phyloP scores from a whole-genome alignment of 2,329 filamentous ascomycete species.

The Cladophialophora chaetospira region DNA sequence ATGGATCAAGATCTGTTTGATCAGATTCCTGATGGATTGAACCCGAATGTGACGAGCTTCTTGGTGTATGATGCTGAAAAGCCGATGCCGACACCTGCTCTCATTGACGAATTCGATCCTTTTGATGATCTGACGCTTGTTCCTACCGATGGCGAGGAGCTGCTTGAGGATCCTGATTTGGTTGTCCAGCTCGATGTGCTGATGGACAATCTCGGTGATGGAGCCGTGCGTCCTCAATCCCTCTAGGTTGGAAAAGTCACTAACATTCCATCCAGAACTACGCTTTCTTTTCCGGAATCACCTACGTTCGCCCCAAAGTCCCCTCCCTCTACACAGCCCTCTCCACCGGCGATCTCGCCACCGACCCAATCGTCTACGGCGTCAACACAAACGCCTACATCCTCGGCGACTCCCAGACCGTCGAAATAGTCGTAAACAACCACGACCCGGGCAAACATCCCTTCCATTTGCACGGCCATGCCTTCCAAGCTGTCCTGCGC shows the following conservation, averaged over 20 bases:
- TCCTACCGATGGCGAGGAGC: conserved; percentile 64
- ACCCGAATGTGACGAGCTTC: conserved; percentile 60
- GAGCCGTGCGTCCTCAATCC: conserved; percentile 59
- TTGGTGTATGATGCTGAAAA: conserved; percentile 57
- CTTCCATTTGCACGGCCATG: conserved; percentile 69
- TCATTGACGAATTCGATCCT: conserved; percentile 64
- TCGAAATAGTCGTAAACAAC: conserved; percentile 46
- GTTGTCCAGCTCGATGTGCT: conserved; percentile 64
- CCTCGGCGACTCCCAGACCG: conserved; percentile 60
- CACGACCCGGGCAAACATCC: conserved; percentile 62
- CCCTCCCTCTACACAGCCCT: conserved; percentile 78
- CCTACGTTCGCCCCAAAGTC: conserved; percentile 73
- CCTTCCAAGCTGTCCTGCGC: conserved; percentile 63
- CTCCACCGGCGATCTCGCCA: conserved; percentile 57
- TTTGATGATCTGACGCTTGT: conserved; percentile 73
- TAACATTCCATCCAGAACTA: conserved; percentile 24
- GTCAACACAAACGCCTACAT: conserved; percentile 67
- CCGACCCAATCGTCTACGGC: conserved; percentile 65
- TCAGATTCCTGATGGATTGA: conserved; percentile 64
- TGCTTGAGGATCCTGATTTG: conserved; percentile 64
- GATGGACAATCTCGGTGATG: conserved; percentile 69
- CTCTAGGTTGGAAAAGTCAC: not conserved
- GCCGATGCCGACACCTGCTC: conserved; percentile 52
- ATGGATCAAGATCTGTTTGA: conserved; percentile 76
- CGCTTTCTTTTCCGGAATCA: conserved; percentile 74